Evolutionary conservation across 164 flowering plant species (phyloP).

Genomic region (Chloranthus sessilifolius): DNA sequence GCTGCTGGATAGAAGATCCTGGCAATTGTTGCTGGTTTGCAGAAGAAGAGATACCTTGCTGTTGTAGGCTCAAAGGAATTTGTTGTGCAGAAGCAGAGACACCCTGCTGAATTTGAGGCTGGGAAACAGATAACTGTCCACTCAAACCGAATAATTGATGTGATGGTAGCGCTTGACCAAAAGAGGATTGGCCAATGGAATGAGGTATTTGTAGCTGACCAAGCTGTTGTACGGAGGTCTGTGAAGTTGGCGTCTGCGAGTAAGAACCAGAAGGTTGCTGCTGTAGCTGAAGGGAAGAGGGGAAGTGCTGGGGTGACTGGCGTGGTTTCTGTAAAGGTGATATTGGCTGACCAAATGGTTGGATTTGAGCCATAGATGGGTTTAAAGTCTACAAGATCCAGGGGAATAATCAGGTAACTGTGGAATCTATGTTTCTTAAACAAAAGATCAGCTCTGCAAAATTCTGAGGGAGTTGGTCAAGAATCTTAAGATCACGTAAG

Average conservation of each 20-base stretch:
- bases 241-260: conserved; percentile 40
- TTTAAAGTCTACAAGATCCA: conserved; percentile 30
- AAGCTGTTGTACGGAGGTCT: conserved; percentile 25
- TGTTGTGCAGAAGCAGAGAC: conserved; percentile 36
- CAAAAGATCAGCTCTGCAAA: neutral
- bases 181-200: conserved; percentile 34
- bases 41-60: conserved; percentile 23
- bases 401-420: neutral
- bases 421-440: neutral
- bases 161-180: conserved; percentile 39
- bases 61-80: conserved; percentile 29
- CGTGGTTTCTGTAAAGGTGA: conserved; percentile 61
- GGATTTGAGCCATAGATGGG: conserved; percentile 37
- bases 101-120: conserved; percentile 43
- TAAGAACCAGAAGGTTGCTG: conserved; percentile 33
- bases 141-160: conserved; percentile 34
- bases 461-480: too few species aligned
- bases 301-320: conserved; percentile 57
- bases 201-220: conserved; percentile 37
- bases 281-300: conserved; percentile 50
- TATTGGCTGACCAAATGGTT: conserved; percentile 43
- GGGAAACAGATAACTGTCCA: conserved; percentile 52
- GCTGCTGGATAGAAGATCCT: conserved; percentile 39
- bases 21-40: conserved; percentile 39
- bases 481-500: too few species aligned